Base-by-base conservation (phyloP, 768 basidiomycete genomes). In the Trametes sanguinea region DNA sequence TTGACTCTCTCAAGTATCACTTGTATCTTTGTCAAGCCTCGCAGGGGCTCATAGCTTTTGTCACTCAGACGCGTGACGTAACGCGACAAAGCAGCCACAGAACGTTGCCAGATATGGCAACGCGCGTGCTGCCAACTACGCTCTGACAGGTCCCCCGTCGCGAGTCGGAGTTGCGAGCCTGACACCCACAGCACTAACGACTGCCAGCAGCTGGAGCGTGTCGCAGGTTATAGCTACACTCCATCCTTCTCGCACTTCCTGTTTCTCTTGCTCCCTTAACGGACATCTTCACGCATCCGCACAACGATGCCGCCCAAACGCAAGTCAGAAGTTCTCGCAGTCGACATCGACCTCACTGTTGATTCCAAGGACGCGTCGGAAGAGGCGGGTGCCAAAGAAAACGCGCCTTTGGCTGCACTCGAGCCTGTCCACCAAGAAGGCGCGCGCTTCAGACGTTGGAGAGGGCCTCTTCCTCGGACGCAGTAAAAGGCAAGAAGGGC, bases 291-390 rank as follows among this genome's bases (percentile, higher is more conserved):
- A 22, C 22, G 22, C 22, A 22, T 22, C 22, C 10, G 16, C 17
- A 27, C 16, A 11, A 54, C 6, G 14, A 80, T 79, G 76, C 69
- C 76, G 6, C 67, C 75, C 27, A 81, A 82, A 62, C 78, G 79
- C 73, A 81, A 81, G 67, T 78, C 77, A 3, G 68, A 67, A 46
- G 69, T 48, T 60, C 67, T 67, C 22, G 67, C 67, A 37, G 54
- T 54, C 13, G 54, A 29, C 22, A 17, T 39, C 22, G 60, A 61
- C 10, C 51, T 54, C 39, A 57, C 62, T 13, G 66, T 22, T 22
- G 22, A 22, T 22, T 22, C 55, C 33, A 35, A 59, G 42, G 62
- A 62, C 16, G 59, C 59, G 13, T 63, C 63, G 22, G 35, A 37
- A 37, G 35, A 6, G 11, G 35, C 35, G 35, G 11, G 35, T 6